phyloP scores from a whole-genome alignment of 2,329 filamentous ascomycete genomes.

The Phaeophleospora eucalypticola region DNA sequence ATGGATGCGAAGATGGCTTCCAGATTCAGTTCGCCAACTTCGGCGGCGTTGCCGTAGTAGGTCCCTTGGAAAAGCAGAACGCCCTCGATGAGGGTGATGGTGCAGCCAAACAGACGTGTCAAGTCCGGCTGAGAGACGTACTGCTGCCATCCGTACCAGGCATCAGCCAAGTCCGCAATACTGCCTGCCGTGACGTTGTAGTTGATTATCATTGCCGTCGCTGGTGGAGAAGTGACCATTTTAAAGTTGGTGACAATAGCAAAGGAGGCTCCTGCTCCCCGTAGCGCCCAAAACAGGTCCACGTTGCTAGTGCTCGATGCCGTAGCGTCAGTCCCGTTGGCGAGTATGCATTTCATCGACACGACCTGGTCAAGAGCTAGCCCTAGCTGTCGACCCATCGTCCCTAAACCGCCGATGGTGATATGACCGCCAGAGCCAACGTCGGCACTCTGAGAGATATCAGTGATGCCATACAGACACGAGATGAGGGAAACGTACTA shows the following conservation, averaged over 20 bases:
- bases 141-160: conserved; percentile 19
- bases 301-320: conserved; percentile 31
- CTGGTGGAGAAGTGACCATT: conserved; percentile 24
- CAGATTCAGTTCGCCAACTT: conserved; percentile 15
- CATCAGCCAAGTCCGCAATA: conserved; percentile 15
- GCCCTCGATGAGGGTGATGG: conserved; percentile 12
- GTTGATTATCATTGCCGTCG: conserved; percentile 17
- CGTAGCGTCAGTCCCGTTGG: conserved; percentile 35
- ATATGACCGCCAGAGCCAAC: conserved; percentile 18
- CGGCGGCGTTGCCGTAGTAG: conserved; percentile 14
- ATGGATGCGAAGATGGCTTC: conserved; percentile 9
- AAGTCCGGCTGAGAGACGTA: conserved; percentile 16
- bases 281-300: conserved; percentile 29
- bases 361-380: conserved; percentile 50
- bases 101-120: conserved; percentile 17
- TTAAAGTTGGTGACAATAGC: conserved; percentile 27
- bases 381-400: conserved; percentile 53
- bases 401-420: conserved; percentile 27
- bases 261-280: conserved; percentile 24
- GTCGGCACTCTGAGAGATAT: no score
- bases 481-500: no score
- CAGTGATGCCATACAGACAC: no score
- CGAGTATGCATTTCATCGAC: conserved; percentile 38
- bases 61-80: conserved; percentile 17
- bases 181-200: conserved; percentile 19